These are phyloP conservation scores for Elsinoe arachidis DNA, from an alignment of 2,329 filamentous ascomycete genomes.

Conservation along the genomic window DNA sequence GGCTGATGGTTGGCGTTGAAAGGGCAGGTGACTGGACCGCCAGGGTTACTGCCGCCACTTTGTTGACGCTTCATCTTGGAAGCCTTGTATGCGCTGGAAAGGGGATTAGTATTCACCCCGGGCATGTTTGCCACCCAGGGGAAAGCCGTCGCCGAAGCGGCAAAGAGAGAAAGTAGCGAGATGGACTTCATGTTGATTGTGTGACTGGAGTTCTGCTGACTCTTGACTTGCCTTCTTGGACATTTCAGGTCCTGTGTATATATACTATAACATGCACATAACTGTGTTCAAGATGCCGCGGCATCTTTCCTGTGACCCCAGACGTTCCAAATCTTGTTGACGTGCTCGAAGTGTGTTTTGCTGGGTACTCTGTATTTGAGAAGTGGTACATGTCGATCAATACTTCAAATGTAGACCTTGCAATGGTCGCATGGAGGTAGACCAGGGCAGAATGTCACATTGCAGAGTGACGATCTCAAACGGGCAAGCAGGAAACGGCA, in stretches of 20 bases:
- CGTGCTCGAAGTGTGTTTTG: neutral
- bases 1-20: constrained; percentile 33
- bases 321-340: neutral
- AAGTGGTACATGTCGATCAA: neutral
- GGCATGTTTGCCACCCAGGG: constrained; percentile 31
- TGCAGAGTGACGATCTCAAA: neutral
- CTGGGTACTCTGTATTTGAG: neutral
- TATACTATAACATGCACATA: neutral
- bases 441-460: neutral
- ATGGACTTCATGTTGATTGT: constrained; percentile 21
- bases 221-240: neutral
- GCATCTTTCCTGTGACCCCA: neutral
- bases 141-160: constrained; percentile 27
- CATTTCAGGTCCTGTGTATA: neutral
- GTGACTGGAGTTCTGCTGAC: neutral
- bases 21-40: constrained; percentile 27
- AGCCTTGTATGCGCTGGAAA: constrained; percentile 19
- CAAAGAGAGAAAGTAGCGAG: constrained; percentile 20
- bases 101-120: constrained; percentile 30
- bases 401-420: neutral
- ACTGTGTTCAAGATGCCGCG: neutral
- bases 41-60: constrained; percentile 21
- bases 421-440: neutral
- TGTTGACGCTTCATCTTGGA: constrained; percentile 25
- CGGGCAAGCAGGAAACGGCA: neutral